A percentile compares a stretch with the other conserved stretches of the same genome.
Evolutionary conservation across 1,139 yeast genomes (phyloP).

Genomic region (Pichia sp.): DNA sequence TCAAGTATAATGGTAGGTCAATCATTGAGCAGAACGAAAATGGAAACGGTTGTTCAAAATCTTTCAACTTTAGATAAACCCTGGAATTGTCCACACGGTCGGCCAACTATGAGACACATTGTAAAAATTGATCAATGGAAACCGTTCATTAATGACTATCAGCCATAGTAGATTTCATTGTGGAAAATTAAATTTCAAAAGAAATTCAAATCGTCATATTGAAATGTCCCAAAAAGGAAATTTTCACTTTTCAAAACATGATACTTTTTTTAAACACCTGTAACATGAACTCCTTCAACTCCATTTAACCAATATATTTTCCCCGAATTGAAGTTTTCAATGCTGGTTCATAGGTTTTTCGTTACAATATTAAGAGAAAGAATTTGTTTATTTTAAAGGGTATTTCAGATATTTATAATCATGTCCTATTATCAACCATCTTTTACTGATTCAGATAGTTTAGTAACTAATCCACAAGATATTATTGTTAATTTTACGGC

Average conservation of each 20-base stretch:
- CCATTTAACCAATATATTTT: not conserved
- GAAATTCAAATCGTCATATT: constrained; percentile 13
- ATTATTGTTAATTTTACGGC: constrained; percentile 31
- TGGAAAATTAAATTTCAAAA: not conserved
- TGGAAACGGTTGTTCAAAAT: constrained; percentile 63
- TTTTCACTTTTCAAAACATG: constrained; percentile 6
- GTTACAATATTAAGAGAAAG: not conserved
- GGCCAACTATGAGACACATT: constrained; percentile 93
- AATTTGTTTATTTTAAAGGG: not conserved
- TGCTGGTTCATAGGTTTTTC: not conserved
- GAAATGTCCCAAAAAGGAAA: constrained; percentile 24
- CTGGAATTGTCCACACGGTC: constrained; percentile 98
- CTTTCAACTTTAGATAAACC: constrained; percentile 77
- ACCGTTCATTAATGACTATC: constrained; percentile 36
- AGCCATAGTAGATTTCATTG: not conserved
- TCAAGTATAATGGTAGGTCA: constrained; percentile 92
- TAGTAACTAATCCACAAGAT: constrained; percentile 19
- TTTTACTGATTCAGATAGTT: not conserved
- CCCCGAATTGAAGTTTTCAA: not conserved
- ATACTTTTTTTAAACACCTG: not conserved
- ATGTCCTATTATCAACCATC: not conserved
- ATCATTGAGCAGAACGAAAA: constrained; percentile 47
- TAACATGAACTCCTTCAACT: not conserved
- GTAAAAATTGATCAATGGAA: constrained; percentile 52
- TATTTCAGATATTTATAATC: not conserved